phyloP scores from a whole-genome alignment of 768 basidiomycete species.

The Rhizopogon vesiculosus region DNA sequence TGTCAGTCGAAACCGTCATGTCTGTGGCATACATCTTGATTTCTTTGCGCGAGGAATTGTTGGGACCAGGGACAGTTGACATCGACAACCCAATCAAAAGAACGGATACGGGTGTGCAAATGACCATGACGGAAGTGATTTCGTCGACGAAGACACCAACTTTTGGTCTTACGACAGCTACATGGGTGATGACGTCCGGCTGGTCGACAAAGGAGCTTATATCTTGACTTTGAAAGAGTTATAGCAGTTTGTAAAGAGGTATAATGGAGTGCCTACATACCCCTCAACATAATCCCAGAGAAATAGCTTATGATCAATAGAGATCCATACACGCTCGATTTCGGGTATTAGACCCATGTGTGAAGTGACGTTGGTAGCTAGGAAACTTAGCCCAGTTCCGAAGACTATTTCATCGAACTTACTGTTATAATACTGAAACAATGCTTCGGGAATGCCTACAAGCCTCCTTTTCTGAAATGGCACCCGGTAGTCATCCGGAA shows the following conservation, averaged over 20 bases:
- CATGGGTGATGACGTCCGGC: constrained; percentile 83
- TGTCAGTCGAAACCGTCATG: constrained; percentile 69
- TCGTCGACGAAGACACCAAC: constrained; percentile 88
- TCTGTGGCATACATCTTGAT: constrained; percentile 91
- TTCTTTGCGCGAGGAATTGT: constrained; percentile 49
- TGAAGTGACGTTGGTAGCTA: constrained; percentile 65
- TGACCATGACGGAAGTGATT: constrained; percentile 82
- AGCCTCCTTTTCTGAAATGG: constrained; percentile 78
- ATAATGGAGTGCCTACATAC: constrained; percentile 39
- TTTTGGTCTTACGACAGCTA: constrained; percentile 84
- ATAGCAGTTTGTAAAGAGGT: background rate
- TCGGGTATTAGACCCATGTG: constrained; percentile 92
- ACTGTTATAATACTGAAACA: constrained; percentile 80
- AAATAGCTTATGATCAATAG: constrained; percentile 90
- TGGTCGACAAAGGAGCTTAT: constrained; percentile 91
- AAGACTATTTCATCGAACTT: constrained; percentile 16
- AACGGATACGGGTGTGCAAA: constrained; percentile 82
- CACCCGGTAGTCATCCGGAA: constrained; percentile 71
- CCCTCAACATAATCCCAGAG: constrained; percentile 96
- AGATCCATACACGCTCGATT: constrained; percentile 93
- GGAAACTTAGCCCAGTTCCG: constrained; percentile 9
- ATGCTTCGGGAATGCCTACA: constrained; percentile 69
- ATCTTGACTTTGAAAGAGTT: constrained; percentile 56
- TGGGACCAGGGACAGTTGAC: constrained; percentile 36
- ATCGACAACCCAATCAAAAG: constrained; percentile 78